phyloP scores from a whole-genome alignment of 331 rosid genomes.

The Rosa hybrid region DNA sequence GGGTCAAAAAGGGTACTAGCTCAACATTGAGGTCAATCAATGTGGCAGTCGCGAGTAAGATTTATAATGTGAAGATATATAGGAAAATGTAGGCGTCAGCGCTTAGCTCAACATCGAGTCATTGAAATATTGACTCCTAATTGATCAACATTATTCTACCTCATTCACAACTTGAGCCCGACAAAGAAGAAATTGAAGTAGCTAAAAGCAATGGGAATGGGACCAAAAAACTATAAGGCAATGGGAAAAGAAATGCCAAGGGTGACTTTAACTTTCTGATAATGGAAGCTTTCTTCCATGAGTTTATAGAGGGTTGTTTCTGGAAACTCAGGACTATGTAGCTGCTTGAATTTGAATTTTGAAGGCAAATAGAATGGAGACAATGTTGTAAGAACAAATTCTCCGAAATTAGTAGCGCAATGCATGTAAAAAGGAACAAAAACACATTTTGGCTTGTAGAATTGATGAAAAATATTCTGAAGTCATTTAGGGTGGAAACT shows the following conservation, averaged over 20 bases:
- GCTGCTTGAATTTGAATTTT: background rate
- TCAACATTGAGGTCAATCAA: background rate
- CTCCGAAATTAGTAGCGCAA: background rate
- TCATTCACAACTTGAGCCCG: background rate
- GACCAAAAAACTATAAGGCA: background rate
- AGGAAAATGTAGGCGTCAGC: background rate
- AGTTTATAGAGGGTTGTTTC: background rate
- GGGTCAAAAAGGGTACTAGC: background rate
- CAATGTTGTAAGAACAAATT: background rate
- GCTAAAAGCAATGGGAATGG: background rate
- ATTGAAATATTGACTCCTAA: background rate
- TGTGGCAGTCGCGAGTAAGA: background rate
- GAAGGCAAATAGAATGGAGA: background rate
- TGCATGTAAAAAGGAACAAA: background rate
- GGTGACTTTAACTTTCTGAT: background rate
- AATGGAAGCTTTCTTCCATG: constrained; percentile 18
- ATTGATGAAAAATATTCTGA: background rate
- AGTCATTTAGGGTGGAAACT: background rate
- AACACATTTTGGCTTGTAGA: background rate
- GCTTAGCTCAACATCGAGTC: background rate
- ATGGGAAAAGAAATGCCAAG: background rate
- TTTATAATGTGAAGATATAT: background rate
- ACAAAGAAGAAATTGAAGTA: background rate
- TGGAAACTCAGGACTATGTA: background rate
- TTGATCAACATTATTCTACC: background rate